These are phyloP conservation scores for Aspergillus taichungensis DNA, from an alignment of 495 filamentous ascomycete genomes.

Conservation along the genomic window DNA sequence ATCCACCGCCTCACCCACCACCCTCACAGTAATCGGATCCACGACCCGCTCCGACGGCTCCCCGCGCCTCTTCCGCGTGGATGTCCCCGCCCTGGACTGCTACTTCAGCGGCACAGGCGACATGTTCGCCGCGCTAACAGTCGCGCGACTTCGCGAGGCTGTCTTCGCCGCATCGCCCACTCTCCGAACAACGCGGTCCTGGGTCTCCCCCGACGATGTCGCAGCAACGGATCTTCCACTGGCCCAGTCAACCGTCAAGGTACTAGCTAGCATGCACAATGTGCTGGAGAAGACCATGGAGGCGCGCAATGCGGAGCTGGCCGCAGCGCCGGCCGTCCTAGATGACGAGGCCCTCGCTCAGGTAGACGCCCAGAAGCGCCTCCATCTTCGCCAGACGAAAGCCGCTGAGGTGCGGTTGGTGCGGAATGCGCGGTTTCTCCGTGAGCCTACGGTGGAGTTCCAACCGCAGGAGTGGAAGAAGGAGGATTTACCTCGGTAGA, in stretches of 20 bases:
- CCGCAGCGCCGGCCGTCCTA: constrained; percentile 5
- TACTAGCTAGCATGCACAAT: constrained; percentile 86
- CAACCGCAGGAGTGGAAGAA: constrained; percentile 27
- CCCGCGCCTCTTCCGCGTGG: constrained; percentile 72
- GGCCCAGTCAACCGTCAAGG: constrained; percentile 73
- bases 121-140: constrained; percentile 91
- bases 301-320: constrained; percentile 50
- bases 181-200: constrained; percentile 45
- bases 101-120: constrained; percentile 96
- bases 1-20: constrained; percentile 35
- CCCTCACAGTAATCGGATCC: constrained; percentile 71
- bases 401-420: constrained; percentile 76
- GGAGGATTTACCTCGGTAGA: constrained; percentile 21
- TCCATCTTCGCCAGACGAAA: constrained; percentile 59
- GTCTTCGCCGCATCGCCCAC: constrained; percentile 34
- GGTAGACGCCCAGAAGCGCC: constrained; percentile 50
- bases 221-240: constrained; percentile 65
- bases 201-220: constrained; percentile 62
- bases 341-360: constrained; percentile 18
- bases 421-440: constrained; percentile 56
- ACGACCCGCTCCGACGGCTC: constrained; percentile 51
- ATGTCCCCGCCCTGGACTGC: constrained; percentile 77
- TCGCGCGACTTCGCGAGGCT: constrained; percentile 84
- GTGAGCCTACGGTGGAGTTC: constrained; percentile 45
- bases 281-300: constrained; percentile 70